These are phyloP conservation scores for Ustilago bromivora DNA, from an alignment of 1,284 basidiomycete genomes.

Conservation along the genomic window DNA sequence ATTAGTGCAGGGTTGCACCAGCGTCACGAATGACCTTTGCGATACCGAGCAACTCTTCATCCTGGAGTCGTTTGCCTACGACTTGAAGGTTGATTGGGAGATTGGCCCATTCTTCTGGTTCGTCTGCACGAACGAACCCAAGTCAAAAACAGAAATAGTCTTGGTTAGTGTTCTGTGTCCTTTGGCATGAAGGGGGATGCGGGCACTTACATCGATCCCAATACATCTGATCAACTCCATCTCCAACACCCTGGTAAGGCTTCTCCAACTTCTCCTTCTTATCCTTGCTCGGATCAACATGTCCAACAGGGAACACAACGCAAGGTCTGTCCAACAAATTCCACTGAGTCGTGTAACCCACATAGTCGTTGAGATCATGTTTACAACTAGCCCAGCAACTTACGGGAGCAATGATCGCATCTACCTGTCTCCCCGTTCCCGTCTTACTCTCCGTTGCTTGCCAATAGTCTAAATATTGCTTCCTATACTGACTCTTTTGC, in stretches of 20 bases:
- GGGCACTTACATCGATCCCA: slow-evolving; percentile 17
- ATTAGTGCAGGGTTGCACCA: slow-evolving; percentile 35
- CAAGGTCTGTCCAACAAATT: slow-evolving; percentile 38
- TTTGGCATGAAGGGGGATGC: not conserved
- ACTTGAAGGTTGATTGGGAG: slow-evolving; percentile 79
- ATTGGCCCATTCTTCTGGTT: slow-evolving; percentile 72
- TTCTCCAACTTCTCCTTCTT: slow-evolving; percentile 72
- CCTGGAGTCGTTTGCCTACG: slow-evolving; percentile 77
- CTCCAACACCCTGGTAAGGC: slow-evolving; percentile 16
- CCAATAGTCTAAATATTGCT: slow-evolving; percentile 74
- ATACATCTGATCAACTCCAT: slow-evolving; percentile 21
- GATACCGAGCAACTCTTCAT: slow-evolving; percentile 76
- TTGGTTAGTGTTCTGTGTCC: no score
- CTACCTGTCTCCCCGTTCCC: slow-evolving; percentile 73
- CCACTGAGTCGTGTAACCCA: slow-evolving; percentile 46
- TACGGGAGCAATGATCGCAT: slow-evolving; percentile 76
- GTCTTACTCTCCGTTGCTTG: slow-evolving; percentile 72
- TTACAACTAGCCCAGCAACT: slow-evolving; percentile 74
- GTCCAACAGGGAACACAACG: slow-evolving; percentile 73
- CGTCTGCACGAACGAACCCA: slow-evolving; percentile 12
- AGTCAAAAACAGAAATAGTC: not conserved
- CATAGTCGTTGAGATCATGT: slow-evolving; percentile 72
- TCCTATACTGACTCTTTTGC: slow-evolving; percentile 71
- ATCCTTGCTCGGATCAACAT: slow-evolving; percentile 72
- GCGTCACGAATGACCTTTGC: slow-evolving; percentile 48